These are phyloP conservation scores for Neonectria punicea DNA, from an alignment of 2,329 filamentous ascomycete species.

Conservation along the genomic window DNA sequence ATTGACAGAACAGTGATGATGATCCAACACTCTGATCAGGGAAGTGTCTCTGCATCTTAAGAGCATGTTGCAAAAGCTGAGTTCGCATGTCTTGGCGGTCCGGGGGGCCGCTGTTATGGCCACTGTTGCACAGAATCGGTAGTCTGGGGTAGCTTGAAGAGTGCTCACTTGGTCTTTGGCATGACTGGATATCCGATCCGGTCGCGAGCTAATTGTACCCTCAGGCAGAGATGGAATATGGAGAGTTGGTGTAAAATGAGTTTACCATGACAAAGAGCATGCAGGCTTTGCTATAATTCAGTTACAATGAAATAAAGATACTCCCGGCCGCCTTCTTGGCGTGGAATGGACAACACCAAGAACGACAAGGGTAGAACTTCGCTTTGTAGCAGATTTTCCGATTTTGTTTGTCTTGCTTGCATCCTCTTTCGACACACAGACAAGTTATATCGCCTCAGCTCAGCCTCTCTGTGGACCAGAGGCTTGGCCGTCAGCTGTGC, in stretches of 20 bases:
- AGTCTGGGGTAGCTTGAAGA: background rate
- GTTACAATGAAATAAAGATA: too few relatives aligned
- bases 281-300: background rate
- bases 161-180: background rate
- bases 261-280: background rate
- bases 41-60: background rate
- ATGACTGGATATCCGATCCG: background rate
- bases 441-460: too few relatives aligned
- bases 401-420: too few relatives aligned
- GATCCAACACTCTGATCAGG: background rate
- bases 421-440: too few relatives aligned
- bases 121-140: background rate
- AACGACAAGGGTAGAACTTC: too few relatives aligned
- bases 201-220: background rate
- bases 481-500: too few relatives aligned
- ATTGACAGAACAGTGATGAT: constrained; percentile 1
- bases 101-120: background rate
- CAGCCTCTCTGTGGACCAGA: too few relatives aligned
- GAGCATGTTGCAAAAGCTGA: background rate
- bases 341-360: too few relatives aligned
- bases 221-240: background rate
- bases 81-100: background rate
- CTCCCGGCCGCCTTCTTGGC: too few relatives aligned
- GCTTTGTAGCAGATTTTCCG: too few relatives aligned
- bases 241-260: background rate